phyloP scores from a whole-genome alignment of 345 rosid species.

The Gynandropsis gynandra region DNA sequence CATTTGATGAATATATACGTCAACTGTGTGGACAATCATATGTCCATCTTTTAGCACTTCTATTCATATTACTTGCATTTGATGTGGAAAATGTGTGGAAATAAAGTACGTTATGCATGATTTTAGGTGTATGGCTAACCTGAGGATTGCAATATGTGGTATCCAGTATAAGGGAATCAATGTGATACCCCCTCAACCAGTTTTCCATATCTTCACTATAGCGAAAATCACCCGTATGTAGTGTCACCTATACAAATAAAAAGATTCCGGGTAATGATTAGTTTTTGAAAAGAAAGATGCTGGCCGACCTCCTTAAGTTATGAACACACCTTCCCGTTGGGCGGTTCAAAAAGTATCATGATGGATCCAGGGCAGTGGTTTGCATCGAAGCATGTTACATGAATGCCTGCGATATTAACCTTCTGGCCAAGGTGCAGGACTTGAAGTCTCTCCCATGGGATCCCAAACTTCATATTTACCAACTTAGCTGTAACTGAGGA shows the following conservation, averaged over 20 bases:
- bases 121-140: constrained; percentile 35
- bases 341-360: constrained; percentile 78
- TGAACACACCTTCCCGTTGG: constrained; percentile 77
- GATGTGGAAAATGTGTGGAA: no score
- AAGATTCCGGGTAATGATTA: background rate
- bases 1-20: background rate
- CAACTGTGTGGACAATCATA: background rate
- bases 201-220: constrained; percentile 52
- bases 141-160: constrained; percentile 94
- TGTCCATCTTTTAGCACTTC: no score
- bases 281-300: background rate
- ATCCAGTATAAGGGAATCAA: constrained; percentile 86
- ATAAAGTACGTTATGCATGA: no score
- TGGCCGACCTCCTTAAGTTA: background rate
- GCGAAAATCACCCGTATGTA: constrained; percentile 95
- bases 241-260: constrained; percentile 45
- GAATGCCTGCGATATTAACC: constrained; percentile 50
- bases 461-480: constrained; percentile 79
- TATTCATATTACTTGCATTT: no score
- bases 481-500: constrained; percentile 79
- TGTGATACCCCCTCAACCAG: constrained; percentile 31
- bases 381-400: constrained; percentile 84
- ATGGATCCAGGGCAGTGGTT: constrained; percentile 95
- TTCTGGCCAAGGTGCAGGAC: constrained; percentile 67
- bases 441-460: constrained; percentile 72